Evolutionary conservation across 208 protist species (phyloP), one percentile per base, ranked within the genome.

Genomic region (Acanthamoeba healyi): DNA sequence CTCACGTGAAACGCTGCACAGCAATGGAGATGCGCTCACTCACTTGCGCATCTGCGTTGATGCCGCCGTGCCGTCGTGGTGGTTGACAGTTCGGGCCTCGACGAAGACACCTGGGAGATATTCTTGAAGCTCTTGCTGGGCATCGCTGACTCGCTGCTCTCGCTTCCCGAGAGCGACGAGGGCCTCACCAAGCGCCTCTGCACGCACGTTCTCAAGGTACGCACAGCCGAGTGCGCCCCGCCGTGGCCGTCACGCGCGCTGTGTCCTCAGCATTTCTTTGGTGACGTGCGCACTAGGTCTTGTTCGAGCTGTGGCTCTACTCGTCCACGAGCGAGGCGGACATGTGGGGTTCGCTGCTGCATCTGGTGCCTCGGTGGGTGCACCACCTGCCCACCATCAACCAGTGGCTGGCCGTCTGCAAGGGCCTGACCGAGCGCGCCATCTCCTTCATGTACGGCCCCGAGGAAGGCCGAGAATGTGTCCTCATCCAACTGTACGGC

Each of bases 301-400:
- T 94, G n/a, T 93, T 95, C 77, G 91, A 95, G 29, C 42, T 61
- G 22, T 95, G 94, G 94, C 94, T 95, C 40, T 92, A 94, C 74
- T 65, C 94, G n/a, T 95, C 67, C 38, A 79, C 54, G 5, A 54
- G 44, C 54, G 94, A 67, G 24, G 61, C 61, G 24, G 70, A 81
- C 14, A 77, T 95, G 94, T 95, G 94, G 94, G 70, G 42, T 14
- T 92, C 79, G 17, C 77, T 95, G 14, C 58, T 54, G 19, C 44
- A 44, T 6, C 40, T 94, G 54, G 89, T 81, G 24, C 22, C n/a
- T 4, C 38, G 54, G 32, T 95, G 94, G 94, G 74, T 70, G 4
- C 94, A 94, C 56, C 72, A 81, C 19, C 92, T 95, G 24, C 49
- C 63, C 26, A 92, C 94, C 29, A 74, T 95, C 29, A 46, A 54